Base-by-base conservation (phyloP, 2,329 filamentous ascomycete genomes). In the Botrytis tulipae region DNA sequence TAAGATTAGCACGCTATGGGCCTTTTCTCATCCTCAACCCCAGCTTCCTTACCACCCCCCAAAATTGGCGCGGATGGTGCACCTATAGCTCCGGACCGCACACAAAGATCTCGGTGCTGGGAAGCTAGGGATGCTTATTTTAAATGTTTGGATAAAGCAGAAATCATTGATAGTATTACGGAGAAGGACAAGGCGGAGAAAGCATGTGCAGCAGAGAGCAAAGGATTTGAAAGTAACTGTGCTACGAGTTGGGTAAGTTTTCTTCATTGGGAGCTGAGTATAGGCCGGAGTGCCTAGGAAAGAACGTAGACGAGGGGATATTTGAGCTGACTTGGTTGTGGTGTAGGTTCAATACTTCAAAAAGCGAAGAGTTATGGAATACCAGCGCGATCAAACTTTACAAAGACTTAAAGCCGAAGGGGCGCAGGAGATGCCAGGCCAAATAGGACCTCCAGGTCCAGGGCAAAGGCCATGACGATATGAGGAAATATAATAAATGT, bases 301-400 rank as follows among this genome's bases (percentile, higher is more conserved):
- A 44, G 32, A 71, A 62, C 9, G 65, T 61, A 73, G 75, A 76
- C 78, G 42, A 75, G 77, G 42, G 29, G 16, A 61, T 22, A 8
- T 29, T 20, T 73, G 61, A 25, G 68, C 68, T 70, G 37, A 70
- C 42, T 70, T 44, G 37, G 14, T n/a, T 65, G 37, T 62, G n/a
- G 37, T 78, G 71, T 78, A 96, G 93, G 93, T 98, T 75, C 94
- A 94, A 84, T 98, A 99, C 83, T 99, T 99, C 84, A 98, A 98
- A 86, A 95, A 98, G 83, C 92, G 94, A 84, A 88, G 96, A 79
- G 93, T 98, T 51, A 95, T 97, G 84, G 96, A 99, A 78, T 88
- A 93, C 80, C 93, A 97, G 79, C 94, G 95, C 83, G 91, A 93
- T 80, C 86, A 91, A 83, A 92, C 93, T 37, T 85, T 97, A 76